Conservation (phyloP, 768 basidiomycete species). For the Coprinopsis marcescibilis region DNA sequence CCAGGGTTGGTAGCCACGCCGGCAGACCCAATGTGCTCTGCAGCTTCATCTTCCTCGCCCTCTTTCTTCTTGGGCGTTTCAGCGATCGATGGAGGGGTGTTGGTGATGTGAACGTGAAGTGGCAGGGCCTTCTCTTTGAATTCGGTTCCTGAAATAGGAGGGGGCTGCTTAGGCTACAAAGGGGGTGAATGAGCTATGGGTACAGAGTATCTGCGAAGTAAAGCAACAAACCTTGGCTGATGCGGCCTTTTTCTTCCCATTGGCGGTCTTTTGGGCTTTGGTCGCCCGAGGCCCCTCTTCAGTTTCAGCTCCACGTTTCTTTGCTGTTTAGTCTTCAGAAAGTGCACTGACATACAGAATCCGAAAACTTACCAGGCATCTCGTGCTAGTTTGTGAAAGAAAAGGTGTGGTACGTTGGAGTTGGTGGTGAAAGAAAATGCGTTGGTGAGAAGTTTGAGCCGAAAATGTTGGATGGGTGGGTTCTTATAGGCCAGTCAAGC, state of each 20-base stretch:
- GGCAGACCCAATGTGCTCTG: conserved; percentile 37
- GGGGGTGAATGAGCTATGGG: neutral
- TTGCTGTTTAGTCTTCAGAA: conserved; percentile 4
- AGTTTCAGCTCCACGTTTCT: conserved; percentile 5
- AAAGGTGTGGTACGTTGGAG: too few species aligned
- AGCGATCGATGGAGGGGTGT: conserved; percentile 48
- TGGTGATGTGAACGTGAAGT: conserved; percentile 60
- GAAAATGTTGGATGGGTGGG: too few species aligned
- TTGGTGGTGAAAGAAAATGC: too few species aligned
- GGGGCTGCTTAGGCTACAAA: too few species aligned
- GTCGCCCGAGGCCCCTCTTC: conserved; percentile 1
- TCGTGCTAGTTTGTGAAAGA: too few species aligned
- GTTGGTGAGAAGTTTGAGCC: too few species aligned
- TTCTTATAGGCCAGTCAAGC: too few species aligned
- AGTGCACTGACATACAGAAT: neutral
- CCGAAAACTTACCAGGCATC: too few species aligned
- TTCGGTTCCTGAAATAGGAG: conserved; percentile 29
- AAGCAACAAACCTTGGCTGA: conserved; percentile 2
- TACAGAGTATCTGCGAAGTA: neutral
- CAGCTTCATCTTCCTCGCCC: conserved; percentile 7
- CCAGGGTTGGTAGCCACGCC: conserved; percentile 32
- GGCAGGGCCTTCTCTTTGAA: conserved; percentile 68
- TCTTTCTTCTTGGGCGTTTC: conserved; percentile 7
- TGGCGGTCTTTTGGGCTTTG: conserved; percentile 8
- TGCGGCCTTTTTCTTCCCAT: conserved; percentile 11